These are phyloP conservation scores for Talaromyces sp. DNA, from an alignment of 2,329 filamentous ascomycete genomes.

Conservation along the genomic window DNA sequence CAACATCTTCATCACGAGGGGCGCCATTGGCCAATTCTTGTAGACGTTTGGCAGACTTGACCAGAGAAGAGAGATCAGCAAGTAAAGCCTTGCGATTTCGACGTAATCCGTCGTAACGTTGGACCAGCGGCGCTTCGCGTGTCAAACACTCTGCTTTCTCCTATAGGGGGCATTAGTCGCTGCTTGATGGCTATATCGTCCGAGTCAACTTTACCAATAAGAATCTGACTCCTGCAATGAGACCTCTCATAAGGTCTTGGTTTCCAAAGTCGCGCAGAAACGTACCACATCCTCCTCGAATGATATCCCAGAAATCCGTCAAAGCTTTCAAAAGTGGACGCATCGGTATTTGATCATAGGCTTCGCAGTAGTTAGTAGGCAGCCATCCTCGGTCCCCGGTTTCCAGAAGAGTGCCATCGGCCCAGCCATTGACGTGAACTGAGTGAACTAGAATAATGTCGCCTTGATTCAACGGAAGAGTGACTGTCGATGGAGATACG, in stretches of 20 bases:
- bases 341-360: slow-evolving; percentile 87
- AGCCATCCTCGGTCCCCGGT: slow-evolving; percentile 90
- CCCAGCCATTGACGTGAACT: slow-evolving; percentile 97
- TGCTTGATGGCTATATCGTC: neutral
- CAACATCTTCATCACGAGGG: slow-evolving; percentile 38
- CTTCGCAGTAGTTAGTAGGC: slow-evolving; percentile 96
- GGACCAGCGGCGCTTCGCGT: slow-evolving; percentile 70
- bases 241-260: slow-evolving; percentile 89
- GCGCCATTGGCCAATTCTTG: slow-evolving; percentile 65
- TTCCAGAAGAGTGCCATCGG: slow-evolving; percentile 83
- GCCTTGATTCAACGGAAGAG: slow-evolving; percentile 80
- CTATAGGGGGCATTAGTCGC: slow-evolving; percentile 43
- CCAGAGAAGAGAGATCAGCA: slow-evolving; percentile 81
- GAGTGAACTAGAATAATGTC: slow-evolving; percentile 94
- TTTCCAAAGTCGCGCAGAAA: slow-evolving; percentile 78
- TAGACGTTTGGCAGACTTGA: slow-evolving; percentile 81
- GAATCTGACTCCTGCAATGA: slow-evolving; percentile 88
- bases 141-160: slow-evolving; percentile 86
- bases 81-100: slow-evolving; percentile 81
- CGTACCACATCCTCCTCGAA: slow-evolving; percentile 71
- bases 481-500: slow-evolving; percentile 79
- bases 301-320: slow-evolving; percentile 86
- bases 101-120: slow-evolving; percentile 70
- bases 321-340: slow-evolving; percentile 78
- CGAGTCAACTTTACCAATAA: slow-evolving; percentile 60